Evolutionary conservation across 1,139 yeast species (phyloP), one percentile per base, ranked within the genome.

Genomic region (Yamadazyma dushanensis): DNA sequence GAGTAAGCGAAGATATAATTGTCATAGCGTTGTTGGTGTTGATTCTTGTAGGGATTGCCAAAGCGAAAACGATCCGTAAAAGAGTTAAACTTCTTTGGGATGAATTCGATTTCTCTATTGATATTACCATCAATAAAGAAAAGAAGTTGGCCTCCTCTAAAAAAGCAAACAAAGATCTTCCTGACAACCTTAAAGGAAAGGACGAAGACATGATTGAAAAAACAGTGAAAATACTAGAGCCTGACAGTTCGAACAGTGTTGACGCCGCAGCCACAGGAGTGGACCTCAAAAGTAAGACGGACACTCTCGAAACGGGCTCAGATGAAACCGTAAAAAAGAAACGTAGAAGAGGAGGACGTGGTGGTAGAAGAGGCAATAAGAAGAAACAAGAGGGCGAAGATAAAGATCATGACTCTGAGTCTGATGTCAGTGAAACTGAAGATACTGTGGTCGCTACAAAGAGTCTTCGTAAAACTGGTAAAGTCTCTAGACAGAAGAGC

Each of bases 291-390:
- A n/a, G n/a, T n/a, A n/a, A n/a, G n/a, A n/a, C n/a, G n/a, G n/a
- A n/a, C n/a, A n/a, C n/a, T n/a, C n/a, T n/a, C 5, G 26, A 29
- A 7, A 10, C 14, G 15, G 15, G 13, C n/a, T 4, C 15, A 14
- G 20, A 22, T 3, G 36, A 33, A 9, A n/a, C 27, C 3, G 16
- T 23, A n/a, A 38, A 64, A 41, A 65, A 61, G 58, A 82, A 76
- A 53, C 70, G 97, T 16, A 89, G 86, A 54, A 74, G 97, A 51
- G 97, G 97, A 4, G 71, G 83, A 10, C 70, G 97, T 41, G 97
- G 96, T 6, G 96, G 96, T 0, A 80, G 61, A 40, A 47, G 76
- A 34, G 66, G 70, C 9, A 70, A 67, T 2, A 61, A 78, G 46
- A 76, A 73, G 54, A 49, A 54, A 14, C 26, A 14, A 2, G 40